These are phyloP conservation scores for Excoecaria cochinchinensis DNA, from an alignment of 345 rosid genomes.

Conservation along the genomic window DNA sequence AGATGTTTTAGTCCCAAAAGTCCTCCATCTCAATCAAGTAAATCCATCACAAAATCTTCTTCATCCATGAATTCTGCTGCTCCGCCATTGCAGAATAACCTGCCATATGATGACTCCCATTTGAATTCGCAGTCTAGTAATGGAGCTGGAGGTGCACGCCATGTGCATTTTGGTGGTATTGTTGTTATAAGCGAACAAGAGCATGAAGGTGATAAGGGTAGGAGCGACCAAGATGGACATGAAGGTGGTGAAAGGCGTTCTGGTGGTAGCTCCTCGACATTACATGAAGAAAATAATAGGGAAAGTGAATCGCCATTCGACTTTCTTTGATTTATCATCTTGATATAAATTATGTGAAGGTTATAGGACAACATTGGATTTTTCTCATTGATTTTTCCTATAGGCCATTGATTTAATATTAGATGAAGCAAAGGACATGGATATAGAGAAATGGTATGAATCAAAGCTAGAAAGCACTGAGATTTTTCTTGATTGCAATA, in stretches of 20 bases:
- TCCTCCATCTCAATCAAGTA: not conserved
- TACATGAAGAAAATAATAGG: slow-evolving; percentile 8
- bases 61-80: not conserved
- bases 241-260: not conserved
- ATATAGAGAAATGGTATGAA: not conserved
- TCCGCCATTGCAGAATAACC: not conserved
- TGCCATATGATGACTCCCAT: not conserved
- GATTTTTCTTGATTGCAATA: not conserved
- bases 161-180: slow-evolving; percentile 51
- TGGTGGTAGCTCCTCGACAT: not conserved
- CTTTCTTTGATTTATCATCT: no score
- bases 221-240: not conserved
- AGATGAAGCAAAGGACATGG: not conserved
- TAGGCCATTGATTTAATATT: not conserved
- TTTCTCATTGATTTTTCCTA: not conserved
- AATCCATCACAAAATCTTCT: not conserved
- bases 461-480: not conserved
- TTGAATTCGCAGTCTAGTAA: slow-evolving; percentile 8
- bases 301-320: slow-evolving; percentile 21
- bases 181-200: slow-evolving; percentile 37
- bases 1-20: slow-evolving; percentile 39
- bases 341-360: no score
- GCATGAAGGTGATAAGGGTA: slow-evolving; percentile 20
- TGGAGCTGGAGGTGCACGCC: slow-evolving; percentile 31
- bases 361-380: not conserved